Conservation (phyloP, 306 rosid genomes). For the Fragaria ananassa region DNA sequence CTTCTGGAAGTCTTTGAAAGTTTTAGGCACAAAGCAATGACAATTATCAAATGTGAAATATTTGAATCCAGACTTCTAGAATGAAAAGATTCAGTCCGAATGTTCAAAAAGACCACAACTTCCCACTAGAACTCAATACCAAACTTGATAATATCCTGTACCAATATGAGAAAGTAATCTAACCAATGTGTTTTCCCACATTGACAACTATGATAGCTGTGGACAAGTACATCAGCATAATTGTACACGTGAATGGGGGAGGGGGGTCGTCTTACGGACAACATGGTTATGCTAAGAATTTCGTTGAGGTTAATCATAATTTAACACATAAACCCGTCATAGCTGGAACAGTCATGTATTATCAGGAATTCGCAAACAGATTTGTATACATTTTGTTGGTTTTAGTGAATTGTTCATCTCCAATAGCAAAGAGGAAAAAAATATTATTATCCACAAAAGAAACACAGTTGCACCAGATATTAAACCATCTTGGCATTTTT, state of each 20-base stretch:
- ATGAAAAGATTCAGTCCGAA: background rate
- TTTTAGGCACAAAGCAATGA: background rate
- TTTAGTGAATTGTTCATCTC: background rate
- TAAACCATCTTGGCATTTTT: background rate
- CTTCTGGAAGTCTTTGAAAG: background rate
- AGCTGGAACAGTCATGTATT: background rate
- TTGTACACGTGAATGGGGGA: too few species aligned
- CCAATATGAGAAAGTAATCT: conserved; percentile 8
- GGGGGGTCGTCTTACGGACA: too few species aligned
- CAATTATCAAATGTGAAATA: background rate
- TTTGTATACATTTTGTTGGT: background rate
- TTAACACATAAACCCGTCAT: background rate
- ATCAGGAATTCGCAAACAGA: background rate
- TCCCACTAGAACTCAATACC: background rate
- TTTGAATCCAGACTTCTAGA: background rate
- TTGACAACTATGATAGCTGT: background rate
- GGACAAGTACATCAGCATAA: background rate
- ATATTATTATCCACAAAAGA: background rate
- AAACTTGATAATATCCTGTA: background rate
- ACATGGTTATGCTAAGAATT: too few species aligned
- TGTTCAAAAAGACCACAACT: background rate
- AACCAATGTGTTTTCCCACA: background rate
- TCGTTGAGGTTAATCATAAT: too few species aligned
- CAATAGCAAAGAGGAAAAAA: background rate
- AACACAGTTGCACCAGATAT: background rate